These are phyloP conservation scores for Penicillium alfredii DNA, from an alignment of 495 filamentous ascomycete genomes.

Conservation along the genomic window DNA sequence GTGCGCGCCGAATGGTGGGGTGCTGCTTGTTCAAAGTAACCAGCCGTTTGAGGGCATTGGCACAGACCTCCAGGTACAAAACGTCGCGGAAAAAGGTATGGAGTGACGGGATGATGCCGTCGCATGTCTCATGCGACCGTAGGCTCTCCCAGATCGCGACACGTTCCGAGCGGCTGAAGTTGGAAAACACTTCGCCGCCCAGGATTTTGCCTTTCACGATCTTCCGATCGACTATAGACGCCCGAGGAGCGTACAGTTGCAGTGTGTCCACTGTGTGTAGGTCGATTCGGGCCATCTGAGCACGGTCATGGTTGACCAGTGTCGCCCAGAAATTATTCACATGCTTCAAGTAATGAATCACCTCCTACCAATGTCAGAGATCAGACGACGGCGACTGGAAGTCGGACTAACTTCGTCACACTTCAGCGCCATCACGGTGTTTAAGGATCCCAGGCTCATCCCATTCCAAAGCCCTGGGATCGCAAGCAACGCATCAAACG, in stretches of 20 bases:
- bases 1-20: too few species aligned
- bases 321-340: too few species aligned
- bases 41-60: constrained; percentile 15
- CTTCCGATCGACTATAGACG: too few species aligned
- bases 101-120: constrained; percentile 17
- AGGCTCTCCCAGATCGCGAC: constrained; percentile 11
- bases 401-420: constrained; percentile 20
- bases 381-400: too few species aligned
- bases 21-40: too few species aligned
- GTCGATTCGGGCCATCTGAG: too few species aligned
- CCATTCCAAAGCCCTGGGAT: constrained; percentile 25
- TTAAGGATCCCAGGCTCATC: constrained; percentile 19
- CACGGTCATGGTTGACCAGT: too few species aligned
- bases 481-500: constrained; percentile 20
- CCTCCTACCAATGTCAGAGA: too few species aligned
- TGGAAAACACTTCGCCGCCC: constrained; percentile 13
- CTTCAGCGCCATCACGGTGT: constrained; percentile 13
- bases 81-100: constrained; percentile 23
- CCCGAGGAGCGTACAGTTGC: too few species aligned
- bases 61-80: constrained; percentile 13
- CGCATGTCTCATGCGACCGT: constrained; percentile 7
- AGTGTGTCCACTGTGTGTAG: too few species aligned
- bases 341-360: too few species aligned
- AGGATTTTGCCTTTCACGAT: too few species aligned
- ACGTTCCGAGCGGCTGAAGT: constrained; percentile 12